These are phyloP conservation scores for Puccinia polysora DNA, from an alignment of 1,284 basidiomycete species.

Conservation along the genomic window DNA sequence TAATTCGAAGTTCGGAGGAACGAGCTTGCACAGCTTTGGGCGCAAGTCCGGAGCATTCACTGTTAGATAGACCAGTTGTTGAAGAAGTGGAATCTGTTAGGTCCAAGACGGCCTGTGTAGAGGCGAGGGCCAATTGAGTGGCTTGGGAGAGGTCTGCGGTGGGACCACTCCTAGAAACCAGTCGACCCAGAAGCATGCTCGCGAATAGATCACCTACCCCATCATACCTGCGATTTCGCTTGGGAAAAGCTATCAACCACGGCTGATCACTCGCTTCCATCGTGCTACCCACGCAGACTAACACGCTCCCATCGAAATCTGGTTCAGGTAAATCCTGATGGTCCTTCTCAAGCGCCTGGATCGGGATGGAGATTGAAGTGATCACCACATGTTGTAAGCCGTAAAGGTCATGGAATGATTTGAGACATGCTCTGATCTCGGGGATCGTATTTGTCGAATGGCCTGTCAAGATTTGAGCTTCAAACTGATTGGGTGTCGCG, in stretches of 20 bases:
- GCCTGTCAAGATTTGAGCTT: slow-evolving; percentile 77
- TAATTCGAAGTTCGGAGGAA: too few relatives aligned
- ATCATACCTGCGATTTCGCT: slow-evolving; percentile 85
- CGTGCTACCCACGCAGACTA: slow-evolving; percentile 56
- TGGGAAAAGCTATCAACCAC: slow-evolving; percentile 64
- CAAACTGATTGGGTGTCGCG: slow-evolving; percentile 97
- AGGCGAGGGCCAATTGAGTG: slow-evolving; percentile 63
- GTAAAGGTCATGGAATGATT: slow-evolving; percentile 68
- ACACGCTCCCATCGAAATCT: slow-evolving; percentile 8
- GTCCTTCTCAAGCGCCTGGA: slow-evolving; percentile 48
- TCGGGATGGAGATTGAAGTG: slow-evolving; percentile 67
- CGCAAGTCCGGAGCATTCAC: too few relatives aligned
- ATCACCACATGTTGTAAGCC: slow-evolving; percentile 81
- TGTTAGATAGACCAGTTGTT: background rate
- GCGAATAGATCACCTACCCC: slow-evolving; percentile 97
- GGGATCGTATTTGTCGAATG: slow-evolving; percentile 63
- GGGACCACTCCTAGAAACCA: slow-evolving; percentile 52
- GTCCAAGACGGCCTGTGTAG: slow-evolving; percentile 76
- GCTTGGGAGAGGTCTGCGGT: slow-evolving; percentile 57
- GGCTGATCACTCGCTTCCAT: slow-evolving; percentile 61
- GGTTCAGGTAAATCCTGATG: slow-evolving; percentile 47
- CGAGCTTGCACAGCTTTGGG: too few relatives aligned
- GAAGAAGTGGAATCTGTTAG: slow-evolving; percentile 59
- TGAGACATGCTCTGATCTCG: slow-evolving; percentile 67
- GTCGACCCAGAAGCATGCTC: slow-evolving; percentile 81